phyloP scores from a whole-genome alignment of 1,139 yeast genomes.

The Yamadazyma triangularis region DNA sequence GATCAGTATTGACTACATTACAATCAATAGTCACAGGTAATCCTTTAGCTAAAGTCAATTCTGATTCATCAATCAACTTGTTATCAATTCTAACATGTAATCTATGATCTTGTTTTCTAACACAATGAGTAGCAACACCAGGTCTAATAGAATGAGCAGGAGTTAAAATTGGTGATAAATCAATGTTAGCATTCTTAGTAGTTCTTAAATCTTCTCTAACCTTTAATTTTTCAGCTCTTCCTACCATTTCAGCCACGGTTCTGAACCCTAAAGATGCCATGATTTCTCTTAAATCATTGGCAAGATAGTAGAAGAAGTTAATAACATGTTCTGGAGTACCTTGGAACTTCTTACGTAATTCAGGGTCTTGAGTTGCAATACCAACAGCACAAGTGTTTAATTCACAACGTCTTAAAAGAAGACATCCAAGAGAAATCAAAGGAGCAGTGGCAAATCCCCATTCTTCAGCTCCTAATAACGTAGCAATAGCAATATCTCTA shows the following conservation, averaged over 20 bases:
- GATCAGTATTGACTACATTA: constrained; percentile 90
- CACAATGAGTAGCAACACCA: constrained; percentile 94
- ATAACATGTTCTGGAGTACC: constrained; percentile 99
- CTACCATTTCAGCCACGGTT: constrained; percentile 96
- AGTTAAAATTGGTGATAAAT: constrained; percentile 86
- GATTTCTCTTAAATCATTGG: constrained; percentile 85
- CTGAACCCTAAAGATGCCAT: constrained; percentile 97
- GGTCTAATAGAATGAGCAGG: constrained; percentile 97
- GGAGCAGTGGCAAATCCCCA: constrained; percentile 99
- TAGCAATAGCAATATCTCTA: constrained; percentile 92
- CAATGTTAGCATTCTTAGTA: constrained; percentile 88
- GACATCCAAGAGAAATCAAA: constrained; percentile 95
- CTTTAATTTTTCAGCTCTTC: constrained; percentile 84
- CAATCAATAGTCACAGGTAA: constrained; percentile 92
- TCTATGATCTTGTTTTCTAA: constrained; percentile 91
- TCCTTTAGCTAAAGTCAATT: constrained; percentile 88
- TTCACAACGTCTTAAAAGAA: constrained; percentile 93
- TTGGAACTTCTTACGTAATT: constrained; percentile 81
- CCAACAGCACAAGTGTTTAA: constrained; percentile 95
- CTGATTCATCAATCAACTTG: constrained; percentile 94
- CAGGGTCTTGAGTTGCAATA: constrained; percentile 98
- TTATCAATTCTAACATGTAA: constrained; percentile 91
- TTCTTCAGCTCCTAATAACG: constrained; percentile 95
- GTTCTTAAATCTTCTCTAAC: constrained; percentile 84
- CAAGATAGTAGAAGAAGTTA: constrained; percentile 92